Conservation (phyloP, 2,329 filamentous ascomycete genomes). For the Alternaria sp. region DNA sequence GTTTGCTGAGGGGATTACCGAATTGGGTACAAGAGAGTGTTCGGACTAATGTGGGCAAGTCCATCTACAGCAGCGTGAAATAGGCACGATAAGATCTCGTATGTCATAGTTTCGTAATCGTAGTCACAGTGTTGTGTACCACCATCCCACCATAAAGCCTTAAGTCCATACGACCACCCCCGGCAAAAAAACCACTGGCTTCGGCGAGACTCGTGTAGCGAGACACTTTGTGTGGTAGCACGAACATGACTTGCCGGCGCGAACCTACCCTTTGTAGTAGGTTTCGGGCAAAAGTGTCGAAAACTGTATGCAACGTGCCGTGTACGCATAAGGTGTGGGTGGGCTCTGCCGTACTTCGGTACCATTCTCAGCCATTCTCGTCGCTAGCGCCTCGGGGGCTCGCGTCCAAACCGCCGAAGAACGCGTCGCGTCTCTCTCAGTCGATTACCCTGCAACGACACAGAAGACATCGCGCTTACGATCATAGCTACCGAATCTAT, state of each 20-base stretch:
- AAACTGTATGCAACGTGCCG: constrained; percentile 36
- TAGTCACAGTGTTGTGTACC: background rate
- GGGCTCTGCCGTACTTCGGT: constrained; percentile 14
- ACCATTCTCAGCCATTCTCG: constrained; percentile 8
- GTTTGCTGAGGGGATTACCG: constrained; percentile 56
- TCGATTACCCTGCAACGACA: constrained; percentile 16
- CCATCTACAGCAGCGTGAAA: constrained; percentile 25
- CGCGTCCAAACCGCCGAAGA: constrained; percentile 12
- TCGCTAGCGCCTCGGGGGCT: constrained; percentile 16
- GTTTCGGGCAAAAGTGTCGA: constrained; percentile 22
- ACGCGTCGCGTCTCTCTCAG: constrained; percentile 30
- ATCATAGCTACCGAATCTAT: background rate
- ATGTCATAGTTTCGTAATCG: background rate
- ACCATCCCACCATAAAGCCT: background rate
- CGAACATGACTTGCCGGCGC: constrained; percentile 4
- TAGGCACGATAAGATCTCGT: background rate
- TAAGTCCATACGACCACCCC: constrained; percentile 3
- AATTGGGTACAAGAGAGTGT: constrained; percentile 59
- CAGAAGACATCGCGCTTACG: background rate
- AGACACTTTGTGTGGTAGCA: constrained; percentile 15
- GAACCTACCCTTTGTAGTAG: constrained; percentile 25
- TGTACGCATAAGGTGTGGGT: constrained; percentile 24
- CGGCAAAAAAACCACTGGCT: constrained; percentile 3
- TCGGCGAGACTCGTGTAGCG: constrained; percentile 12
- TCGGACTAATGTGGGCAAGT: constrained; percentile 31